Evolutionary conservation across 352 stramenopile species (phyloP).

Genomic region (Phytopythium vexans): DNA sequence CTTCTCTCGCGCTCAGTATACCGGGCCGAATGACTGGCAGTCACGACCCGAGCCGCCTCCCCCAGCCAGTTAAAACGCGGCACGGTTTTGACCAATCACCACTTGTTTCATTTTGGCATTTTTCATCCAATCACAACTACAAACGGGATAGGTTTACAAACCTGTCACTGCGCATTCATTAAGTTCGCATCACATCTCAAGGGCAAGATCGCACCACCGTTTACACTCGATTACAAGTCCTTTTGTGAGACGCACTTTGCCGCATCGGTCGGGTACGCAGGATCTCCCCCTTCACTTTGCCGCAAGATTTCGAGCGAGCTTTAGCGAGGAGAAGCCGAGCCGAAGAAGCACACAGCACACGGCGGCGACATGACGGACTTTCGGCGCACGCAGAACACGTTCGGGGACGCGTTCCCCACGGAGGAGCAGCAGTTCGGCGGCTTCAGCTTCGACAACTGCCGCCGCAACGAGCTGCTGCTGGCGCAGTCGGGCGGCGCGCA

Average conservation of each 20-base stretch:
- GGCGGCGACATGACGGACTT: slow-evolving; percentile 68
- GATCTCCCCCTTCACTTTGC: slow-evolving; percentile 16
- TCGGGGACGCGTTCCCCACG: slow-evolving; percentile 62
- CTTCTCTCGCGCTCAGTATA: slow-evolving; percentile 66
- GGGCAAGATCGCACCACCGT: background rate
- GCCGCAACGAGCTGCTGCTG: slow-evolving; percentile 90
- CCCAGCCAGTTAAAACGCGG: slow-evolving; percentile 33
- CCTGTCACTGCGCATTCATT: background rate
- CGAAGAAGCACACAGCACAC: slow-evolving; percentile 4
- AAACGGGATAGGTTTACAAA: slow-evolving; percentile 3
- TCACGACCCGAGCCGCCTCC: slow-evolving; percentile 35
- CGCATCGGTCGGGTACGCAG: background rate
- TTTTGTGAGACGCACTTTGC: too few relatives aligned
- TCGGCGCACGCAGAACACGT: slow-evolving; percentile 76
- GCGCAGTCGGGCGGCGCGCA: slow-evolving; percentile 37
- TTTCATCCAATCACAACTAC: slow-evolving; percentile 21
- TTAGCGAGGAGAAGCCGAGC: slow-evolving; percentile 9
- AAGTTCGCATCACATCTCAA: background rate
- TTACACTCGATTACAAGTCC: background rate
- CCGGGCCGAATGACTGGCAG: slow-evolving; percentile 75
- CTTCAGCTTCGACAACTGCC: slow-evolving; percentile 93
- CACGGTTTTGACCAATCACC: slow-evolving; percentile 30
- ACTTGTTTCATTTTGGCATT: background rate
- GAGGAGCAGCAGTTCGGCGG: slow-evolving; percentile 60
- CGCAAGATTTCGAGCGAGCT: slow-evolving; percentile 15